phyloP scores from a whole-genome alignment of 1,139 yeast genomes.

The Taphrina confusa region DNA sequence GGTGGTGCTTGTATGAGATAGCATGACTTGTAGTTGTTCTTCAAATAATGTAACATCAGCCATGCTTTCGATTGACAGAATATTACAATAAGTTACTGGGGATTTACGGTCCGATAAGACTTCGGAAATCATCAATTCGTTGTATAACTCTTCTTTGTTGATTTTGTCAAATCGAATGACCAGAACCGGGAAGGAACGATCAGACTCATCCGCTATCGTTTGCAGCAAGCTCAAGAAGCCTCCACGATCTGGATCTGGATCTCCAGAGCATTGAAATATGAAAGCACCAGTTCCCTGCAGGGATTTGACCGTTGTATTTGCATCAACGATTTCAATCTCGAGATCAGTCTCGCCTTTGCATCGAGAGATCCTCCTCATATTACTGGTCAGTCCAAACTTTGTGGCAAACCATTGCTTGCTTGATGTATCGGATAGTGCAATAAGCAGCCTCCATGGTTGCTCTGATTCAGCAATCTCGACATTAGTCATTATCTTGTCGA shows the following conservation, averaged over 20 bases:
- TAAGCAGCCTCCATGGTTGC: not conserved
- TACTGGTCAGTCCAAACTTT: conserved; percentile 7
- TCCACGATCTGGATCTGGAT: not conserved
- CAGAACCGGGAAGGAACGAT: not conserved
- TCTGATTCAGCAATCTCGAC: not conserved
- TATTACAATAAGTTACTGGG: conserved; percentile 9
- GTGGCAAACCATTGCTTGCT: conserved; percentile 16
- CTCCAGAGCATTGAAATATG: conserved; percentile 14
- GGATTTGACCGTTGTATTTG: not conserved
- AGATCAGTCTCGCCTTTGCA: not conserved
- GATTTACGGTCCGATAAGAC: conserved; percentile 18
- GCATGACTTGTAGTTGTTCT: not conserved
- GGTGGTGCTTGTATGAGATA: not conserved
- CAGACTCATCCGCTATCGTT: conserved; percentile 5
- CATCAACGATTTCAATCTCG: not conserved
- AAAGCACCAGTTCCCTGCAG: not conserved
- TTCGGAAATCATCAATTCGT: not conserved
- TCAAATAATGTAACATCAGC: conserved; percentile 10
- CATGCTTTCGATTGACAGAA: conserved; percentile 10
- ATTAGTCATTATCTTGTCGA: not conserved
- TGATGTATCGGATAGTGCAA: not conserved
- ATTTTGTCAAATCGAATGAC: conserved; percentile 1
- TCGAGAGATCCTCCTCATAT: not conserved
- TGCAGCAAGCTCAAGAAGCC: conserved; percentile 9
- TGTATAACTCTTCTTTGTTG: not conserved